Evolutionary conservation across 2,329 filamentous ascomycete genomes (phyloP).

Genomic region (Sclerotinia minor): DNA sequence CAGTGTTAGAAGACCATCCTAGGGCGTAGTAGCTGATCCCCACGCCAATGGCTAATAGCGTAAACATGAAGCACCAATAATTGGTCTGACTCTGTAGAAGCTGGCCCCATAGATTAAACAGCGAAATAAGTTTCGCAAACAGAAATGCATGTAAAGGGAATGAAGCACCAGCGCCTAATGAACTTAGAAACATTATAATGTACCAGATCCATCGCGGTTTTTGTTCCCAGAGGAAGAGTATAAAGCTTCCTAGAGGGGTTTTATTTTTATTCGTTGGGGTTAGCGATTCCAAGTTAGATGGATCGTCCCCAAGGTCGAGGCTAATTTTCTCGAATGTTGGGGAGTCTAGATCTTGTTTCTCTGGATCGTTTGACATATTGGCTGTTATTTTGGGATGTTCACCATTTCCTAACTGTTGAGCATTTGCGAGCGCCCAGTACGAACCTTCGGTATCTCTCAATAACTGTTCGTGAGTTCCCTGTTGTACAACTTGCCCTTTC

Average conservation of each 20-base stretch:
- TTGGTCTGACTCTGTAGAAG: conserved; percentile 41
- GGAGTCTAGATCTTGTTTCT: background rate
- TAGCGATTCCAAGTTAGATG: background rate
- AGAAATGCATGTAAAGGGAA: conserved; percentile 44
- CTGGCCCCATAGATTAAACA: conserved; percentile 24
- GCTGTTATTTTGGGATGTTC: background rate
- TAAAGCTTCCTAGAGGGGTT: conserved; percentile 9
- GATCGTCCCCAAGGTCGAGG: background rate
- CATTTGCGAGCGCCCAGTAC: conserved; percentile 67
- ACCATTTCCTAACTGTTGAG: conserved; percentile 51
- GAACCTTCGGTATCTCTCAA: conserved; percentile 57
- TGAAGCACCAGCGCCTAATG: conserved; percentile 33
- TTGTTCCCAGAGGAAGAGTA: conserved; percentile 38
- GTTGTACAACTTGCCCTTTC: conserved; percentile 70
- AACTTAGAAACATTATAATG: conserved; percentile 10
- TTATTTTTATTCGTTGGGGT: background rate
- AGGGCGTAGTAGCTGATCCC: conserved; percentile 42
- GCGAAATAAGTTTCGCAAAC: conserved; percentile 42
- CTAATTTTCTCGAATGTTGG: conserved; percentile 14
- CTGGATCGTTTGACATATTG: background rate
- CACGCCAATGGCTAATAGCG: conserved; percentile 47
- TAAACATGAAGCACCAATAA: conserved; percentile 54
- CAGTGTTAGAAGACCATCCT: conserved; percentile 46
- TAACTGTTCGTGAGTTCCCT: conserved; percentile 71
- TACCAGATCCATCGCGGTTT: conserved; percentile 21